phyloP scores from a whole-genome alignment of 768 basidiomycete species.

The Trametes punicea region DNA sequence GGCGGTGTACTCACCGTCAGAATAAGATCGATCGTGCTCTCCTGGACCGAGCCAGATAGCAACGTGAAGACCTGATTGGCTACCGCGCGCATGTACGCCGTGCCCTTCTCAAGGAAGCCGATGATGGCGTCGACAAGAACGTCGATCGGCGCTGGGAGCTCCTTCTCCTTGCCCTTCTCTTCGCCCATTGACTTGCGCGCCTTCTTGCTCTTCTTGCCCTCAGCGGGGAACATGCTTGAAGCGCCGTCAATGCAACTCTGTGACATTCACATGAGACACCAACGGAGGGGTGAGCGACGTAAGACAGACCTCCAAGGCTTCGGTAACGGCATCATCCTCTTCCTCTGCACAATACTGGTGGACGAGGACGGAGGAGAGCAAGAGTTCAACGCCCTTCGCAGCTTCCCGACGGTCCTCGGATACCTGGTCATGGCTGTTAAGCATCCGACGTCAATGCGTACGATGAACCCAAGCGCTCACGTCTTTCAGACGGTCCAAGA shows the following conservation, averaged over 20 bases:
- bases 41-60: constrained; percentile 61
- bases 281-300: neutral
- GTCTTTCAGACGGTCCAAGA: constrained; percentile 41
- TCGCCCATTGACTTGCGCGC: constrained; percentile 34
- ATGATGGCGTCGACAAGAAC: constrained; percentile 87
- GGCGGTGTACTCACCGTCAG: constrained; percentile 56
- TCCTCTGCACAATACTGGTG: constrained; percentile 67
- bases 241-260: constrained; percentile 64
- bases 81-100: constrained; percentile 73
- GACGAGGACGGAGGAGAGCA: constrained; percentile 67
- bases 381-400: constrained; percentile 65
- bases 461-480: constrained; percentile 30
- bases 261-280: neutral
- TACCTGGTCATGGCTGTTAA: constrained; percentile 28
- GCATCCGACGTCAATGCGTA: neutral
- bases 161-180: constrained; percentile 31
- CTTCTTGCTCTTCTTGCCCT: constrained; percentile 37
- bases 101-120: constrained; percentile 81
- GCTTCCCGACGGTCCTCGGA: constrained; percentile 45
- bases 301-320: constrained; percentile 56
- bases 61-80: constrained; percentile 79
- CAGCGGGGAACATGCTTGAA: constrained; percentile 46
- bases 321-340: constrained; percentile 47
- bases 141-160: constrained; percentile 67
- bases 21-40: constrained; percentile 76